Evolutionary conservation across 208 protist species (phyloP), one percentile per base, ranked within the genome.

Genomic region (Acanthamoeba royreba): DNA sequence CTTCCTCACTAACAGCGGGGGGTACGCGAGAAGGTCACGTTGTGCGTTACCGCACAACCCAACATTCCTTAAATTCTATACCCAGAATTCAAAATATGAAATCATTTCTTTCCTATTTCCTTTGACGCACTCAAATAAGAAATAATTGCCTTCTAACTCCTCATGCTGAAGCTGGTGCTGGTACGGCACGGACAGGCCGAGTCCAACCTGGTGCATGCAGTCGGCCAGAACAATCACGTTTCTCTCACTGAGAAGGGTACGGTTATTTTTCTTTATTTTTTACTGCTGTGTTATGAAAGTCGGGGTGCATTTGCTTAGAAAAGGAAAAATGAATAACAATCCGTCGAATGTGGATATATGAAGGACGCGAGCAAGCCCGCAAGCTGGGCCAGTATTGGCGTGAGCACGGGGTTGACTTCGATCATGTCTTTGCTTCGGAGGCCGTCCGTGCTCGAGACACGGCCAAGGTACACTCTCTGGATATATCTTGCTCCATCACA

Each of bases 341-440:
- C 11, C 25, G 33, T 28, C 19, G 55, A 66, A 66, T 28, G 4
- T 66, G 0, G 46, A 55, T 22, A 83, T 33, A 42, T 25, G 42
- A 86, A 45, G 43, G n/a, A n/a, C n/a, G n/a, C n/a, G n/a, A 86
- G 46, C 77, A 86, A 35, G 77, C 77, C 25, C 42, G 8, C n/a
- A 86, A 86, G 43, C 77, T 86, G 3, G 77, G 77, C 8, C 42
- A 86, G 13, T 86, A 86, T 19, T 86, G 42, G 45, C 42, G 46
- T n/a, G 31, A 86, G n/a, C 77, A 86, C 42, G 46, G 4, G 1
- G 46, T 86, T 0, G 77, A 55, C 31, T 86, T 86, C 31, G 77
- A 86, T 45, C 46, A 86, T 40, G 43, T 86, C 43, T 86, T 86
- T 33, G 77, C 77, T 35, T 86, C 77, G 31, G 77, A 58, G 77